Evolutionary conservation across 768 basidiomycete species (phyloP).

Genomic region (Psilocybe subaeruginosa): DNA sequence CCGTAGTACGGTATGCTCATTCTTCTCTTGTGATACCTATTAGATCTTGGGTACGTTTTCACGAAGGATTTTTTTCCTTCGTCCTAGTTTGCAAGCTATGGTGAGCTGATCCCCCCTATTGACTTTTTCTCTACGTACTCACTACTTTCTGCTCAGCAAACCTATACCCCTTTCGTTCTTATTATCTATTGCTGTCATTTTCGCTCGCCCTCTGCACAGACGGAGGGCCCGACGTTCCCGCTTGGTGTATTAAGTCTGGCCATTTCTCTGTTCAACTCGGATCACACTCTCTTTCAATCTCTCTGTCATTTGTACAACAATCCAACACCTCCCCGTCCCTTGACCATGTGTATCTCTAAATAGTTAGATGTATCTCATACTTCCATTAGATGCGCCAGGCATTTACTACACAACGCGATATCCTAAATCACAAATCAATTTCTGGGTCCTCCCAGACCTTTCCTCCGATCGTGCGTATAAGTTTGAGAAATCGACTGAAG

Average conservation of each 20-base stretch:
- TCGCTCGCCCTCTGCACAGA: not conserved
- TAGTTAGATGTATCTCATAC: slow-evolving; percentile 1
- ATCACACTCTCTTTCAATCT: not conserved
- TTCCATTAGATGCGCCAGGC: not conserved
- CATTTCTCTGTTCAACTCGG: too few species aligned
- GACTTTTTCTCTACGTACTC: not conserved
- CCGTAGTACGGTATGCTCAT: not conserved
- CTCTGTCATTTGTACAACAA: not conserved
- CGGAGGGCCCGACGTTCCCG: not conserved
- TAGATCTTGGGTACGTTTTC: not conserved
- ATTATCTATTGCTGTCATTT: not conserved
- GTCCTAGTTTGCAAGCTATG: not conserved
- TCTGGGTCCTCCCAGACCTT: not conserved
- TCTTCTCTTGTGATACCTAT: not conserved
- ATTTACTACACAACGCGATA: not conserved
- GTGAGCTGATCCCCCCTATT: not conserved
- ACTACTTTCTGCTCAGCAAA: not conserved
- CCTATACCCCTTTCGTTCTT: not conserved
- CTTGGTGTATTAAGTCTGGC: too few species aligned
- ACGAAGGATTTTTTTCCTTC: not conserved
- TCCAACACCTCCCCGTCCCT: not conserved
- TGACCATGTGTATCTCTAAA: slow-evolving; percentile 1
- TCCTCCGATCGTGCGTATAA: not conserved
- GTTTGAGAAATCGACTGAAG: too few species aligned
- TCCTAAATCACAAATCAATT: not conserved